These are phyloP conservation scores for Stagonosporopsis vannaccii DNA, from an alignment of 2,329 filamentous ascomycete species.

Conservation along the genomic window DNA sequence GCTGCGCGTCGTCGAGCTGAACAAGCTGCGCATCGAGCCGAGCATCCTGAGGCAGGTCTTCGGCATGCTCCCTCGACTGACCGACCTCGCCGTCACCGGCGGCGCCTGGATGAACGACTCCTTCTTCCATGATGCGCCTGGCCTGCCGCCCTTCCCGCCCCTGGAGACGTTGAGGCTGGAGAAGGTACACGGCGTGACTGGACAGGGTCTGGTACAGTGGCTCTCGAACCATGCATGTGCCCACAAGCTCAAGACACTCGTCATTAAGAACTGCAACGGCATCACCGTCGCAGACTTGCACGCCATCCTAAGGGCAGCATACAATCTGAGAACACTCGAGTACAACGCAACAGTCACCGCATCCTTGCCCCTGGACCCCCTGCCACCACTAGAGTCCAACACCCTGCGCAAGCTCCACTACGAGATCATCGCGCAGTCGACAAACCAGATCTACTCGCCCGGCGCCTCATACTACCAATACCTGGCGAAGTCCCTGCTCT, in stretches of 20 bases:
- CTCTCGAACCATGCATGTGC: conserved; percentile 65
- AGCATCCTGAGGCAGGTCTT: conserved; percentile 74
- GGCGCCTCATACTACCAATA: conserved; percentile 79
- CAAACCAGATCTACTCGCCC: conserved; percentile 63
- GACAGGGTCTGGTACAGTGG: conserved; percentile 72
- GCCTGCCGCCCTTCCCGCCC: conserved; percentile 75
- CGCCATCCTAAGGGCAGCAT: conserved; percentile 65
- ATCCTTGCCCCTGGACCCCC: conserved; percentile 62
- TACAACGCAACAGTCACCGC: conserved; percentile 64
- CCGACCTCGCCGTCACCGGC: conserved; percentile 76
- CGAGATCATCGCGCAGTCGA: conserved; percentile 74
- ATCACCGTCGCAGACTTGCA: conserved; percentile 70
- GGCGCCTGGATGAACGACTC: conserved; percentile 76
- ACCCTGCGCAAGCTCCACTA: conserved; percentile 78
- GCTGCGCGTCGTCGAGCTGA: conserved; percentile 76
- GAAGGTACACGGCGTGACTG: conserved; percentile 74
- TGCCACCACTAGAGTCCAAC: conserved; percentile 71
- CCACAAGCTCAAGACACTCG: conserved; percentile 70
- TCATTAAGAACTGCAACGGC: conserved; percentile 72
- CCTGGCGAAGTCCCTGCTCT: conserved; percentile 81
- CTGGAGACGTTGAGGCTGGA: conserved; percentile 77
- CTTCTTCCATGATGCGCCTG: conserved; percentile 71
- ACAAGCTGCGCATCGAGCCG: conserved; percentile 73
- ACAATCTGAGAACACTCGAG: conserved; percentile 65
- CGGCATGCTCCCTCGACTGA: conserved; percentile 69